A percentile compares a stretch with the other conserved stretches of the same genome.
Conservation (phyloP, 2,329 filamentous ascomycete genomes). For the Dothideomycetes sp. region DNA sequence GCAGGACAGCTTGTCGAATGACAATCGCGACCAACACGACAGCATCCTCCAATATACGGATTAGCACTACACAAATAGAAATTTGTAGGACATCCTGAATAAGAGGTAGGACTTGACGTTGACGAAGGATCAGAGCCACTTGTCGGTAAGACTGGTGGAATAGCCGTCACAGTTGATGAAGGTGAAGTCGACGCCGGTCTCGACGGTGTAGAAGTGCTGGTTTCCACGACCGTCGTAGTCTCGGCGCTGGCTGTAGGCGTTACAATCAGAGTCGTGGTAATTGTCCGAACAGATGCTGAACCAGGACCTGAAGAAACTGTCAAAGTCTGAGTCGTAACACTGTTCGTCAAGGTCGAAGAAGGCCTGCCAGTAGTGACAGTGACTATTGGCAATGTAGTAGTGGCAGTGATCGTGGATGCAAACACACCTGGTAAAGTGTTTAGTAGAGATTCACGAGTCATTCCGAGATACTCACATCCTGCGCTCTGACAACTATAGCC, state of each 20-base stretch:
- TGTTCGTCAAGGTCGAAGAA: constrained; percentile 7
- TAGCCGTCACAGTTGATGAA: constrained; percentile 9
- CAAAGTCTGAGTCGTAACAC: constrained; percentile 5
- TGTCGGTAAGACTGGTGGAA: constrained; percentile 31
- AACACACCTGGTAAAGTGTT: constrained; percentile 14
- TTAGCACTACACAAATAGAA: constrained; percentile 86
- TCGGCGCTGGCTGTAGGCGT: constrained; percentile 11
- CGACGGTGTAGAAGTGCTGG: constrained; percentile 10
- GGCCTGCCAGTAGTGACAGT: constrained; percentile 15
- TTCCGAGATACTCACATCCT: constrained; percentile 43
- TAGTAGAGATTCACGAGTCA: neutral
- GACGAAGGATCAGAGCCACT: constrained; percentile 30
- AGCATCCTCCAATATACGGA: constrained; percentile 76
- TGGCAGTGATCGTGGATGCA: constrained; percentile 18
- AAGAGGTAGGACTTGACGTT: constrained; percentile 18
- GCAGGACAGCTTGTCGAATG: constrained; percentile 68
- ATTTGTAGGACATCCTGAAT: constrained; percentile 63
- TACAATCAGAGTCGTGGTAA: constrained; percentile 20
- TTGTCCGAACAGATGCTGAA: constrained; percentile 19
- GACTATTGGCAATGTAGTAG: constrained; percentile 19
- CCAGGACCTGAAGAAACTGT: constrained; percentile 17
- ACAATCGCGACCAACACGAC: constrained; percentile 78
- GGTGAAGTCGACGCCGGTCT: constrained; percentile 12
- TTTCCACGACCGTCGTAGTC: constrained; percentile 16
- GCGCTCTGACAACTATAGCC: constrained; percentile 60